Evolutionary conservation across 495 filamentous ascomycete species (phyloP), one percentile per base, ranked within the genome.

Genomic region (Lasiosphaeris hirsuta): DNA sequence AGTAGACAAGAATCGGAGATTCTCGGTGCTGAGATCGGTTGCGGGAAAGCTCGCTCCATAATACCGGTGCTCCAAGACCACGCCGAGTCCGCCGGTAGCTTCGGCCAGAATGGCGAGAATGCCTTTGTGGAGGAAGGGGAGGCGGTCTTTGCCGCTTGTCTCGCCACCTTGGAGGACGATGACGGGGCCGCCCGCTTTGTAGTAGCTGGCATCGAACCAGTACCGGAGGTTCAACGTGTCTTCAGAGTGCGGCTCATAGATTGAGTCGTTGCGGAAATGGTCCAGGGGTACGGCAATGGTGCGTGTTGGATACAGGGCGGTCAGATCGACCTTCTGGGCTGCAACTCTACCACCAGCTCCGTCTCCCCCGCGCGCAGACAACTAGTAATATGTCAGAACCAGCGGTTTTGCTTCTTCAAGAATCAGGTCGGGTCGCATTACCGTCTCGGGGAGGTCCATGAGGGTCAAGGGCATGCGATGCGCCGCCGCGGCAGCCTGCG

Each of bases 21-120:
- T 89, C 62, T 84, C 74, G 0, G 80, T 84, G 47, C 81, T 84
- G 43, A 89, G 71, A 64, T 87, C 75, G 7, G 71, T 57, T 0
- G 74, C 75, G 0, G 86, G 85, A 51, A 81, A 80, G 64, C 84
- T 87, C 15, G 64, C 72, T 6, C 87, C 87, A 56, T 89, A 90
- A 73, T 89, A 90, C 19, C 86, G 79, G 61, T 90, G 88, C 70
- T 92, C 88, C 13, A 90, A 74, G 52, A 92, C 81, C 30, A 92
- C 87, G 1, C 82, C 86, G n/a, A 92, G 69, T 0, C 88, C 88
- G 52, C 80, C 65, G 0, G 87, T 89, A 4, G 81, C 81, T 56
- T 82, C 63, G 7, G 82, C 79, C 23, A 92, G 74, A 54, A 86
- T 73, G 36, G 80, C 73, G 4, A 85, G 73, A 46, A 92, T 83